Percentiles rank a stretch among this genome's conserved stretches.
Conservation (phyloP, 768 basidiomycete genomes). For the Piloderma croceum region DNA sequence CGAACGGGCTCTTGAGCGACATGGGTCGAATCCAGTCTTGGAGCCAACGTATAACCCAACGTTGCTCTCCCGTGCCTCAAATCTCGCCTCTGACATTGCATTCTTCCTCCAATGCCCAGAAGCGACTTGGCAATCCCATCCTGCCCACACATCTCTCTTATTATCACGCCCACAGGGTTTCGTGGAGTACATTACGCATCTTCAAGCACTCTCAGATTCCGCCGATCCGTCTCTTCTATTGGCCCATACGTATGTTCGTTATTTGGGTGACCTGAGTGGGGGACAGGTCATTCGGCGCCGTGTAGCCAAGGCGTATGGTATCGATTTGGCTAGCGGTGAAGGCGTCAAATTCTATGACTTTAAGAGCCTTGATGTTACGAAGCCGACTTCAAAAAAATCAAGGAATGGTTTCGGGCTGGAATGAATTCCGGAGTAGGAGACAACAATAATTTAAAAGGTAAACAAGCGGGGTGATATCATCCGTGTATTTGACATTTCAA, state of each 20-base stretch:
- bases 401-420: conserved; percentile 61
- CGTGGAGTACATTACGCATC: conserved; percentile 45
- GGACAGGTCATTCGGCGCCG: conserved; percentile 64
- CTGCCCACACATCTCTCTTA: conserved; percentile 44
- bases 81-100: conserved; percentile 63
- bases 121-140: conserved; percentile 52
- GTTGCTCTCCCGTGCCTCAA: conserved; percentile 55
- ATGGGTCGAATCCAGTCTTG: conserved; percentile 57
- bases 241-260: conserved; percentile 78
- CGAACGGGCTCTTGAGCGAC: conserved; percentile 51
- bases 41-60: conserved; percentile 68
- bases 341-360: conserved; percentile 69
- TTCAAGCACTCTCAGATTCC: conserved; percentile 42
- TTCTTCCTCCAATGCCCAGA: conserved; percentile 34
- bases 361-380: conserved; percentile 44
- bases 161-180: conserved; percentile 44
- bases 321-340: conserved; percentile 45
- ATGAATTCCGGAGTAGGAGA: conserved; percentile 47
- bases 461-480: no score
- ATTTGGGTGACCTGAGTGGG: conserved; percentile 76
- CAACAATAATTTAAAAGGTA: conserved; percentile 38
- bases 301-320: conserved; percentile 61
- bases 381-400: conserved; percentile 64
- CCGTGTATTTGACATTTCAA: background rate
- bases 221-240: conserved; percentile 50